Evolutionary conservation across 345 rosid species (phyloP).

Genomic region (Cardiospermum halicacabum): DNA sequence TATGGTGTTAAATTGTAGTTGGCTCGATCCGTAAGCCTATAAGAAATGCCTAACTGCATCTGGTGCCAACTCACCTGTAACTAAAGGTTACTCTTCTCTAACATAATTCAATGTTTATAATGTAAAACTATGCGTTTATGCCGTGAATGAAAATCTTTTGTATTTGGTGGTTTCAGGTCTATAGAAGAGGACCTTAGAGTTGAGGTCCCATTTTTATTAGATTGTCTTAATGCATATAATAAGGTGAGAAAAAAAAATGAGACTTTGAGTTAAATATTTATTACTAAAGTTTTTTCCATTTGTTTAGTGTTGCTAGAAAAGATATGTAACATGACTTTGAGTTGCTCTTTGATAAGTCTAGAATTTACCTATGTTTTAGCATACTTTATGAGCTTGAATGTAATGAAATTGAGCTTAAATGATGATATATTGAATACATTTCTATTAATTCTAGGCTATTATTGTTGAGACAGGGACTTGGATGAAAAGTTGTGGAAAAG

Average conservation of each 20-base stretch:
- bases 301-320: background rate
- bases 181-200: background rate
- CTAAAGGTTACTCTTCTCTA: background rate
- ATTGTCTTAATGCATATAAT: background rate
- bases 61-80: background rate
- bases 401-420: too few species aligned
- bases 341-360: too few species aligned
- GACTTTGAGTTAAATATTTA: background rate
- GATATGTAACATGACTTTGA: too few species aligned
- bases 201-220: background rate
- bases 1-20: slow-evolving; percentile 53
- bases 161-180: too few species aligned
- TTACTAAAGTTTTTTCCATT: too few species aligned
- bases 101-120: background rate
- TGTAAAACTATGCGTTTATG: background rate
- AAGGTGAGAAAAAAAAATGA: slow-evolving; percentile 1
- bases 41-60: background rate
- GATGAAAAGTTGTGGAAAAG: too few species aligned
- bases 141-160: background rate
- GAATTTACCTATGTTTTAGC: too few species aligned
- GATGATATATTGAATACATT: too few species aligned
- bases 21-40: background rate
- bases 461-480: too few species aligned
- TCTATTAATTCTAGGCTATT: too few species aligned
- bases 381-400: too few species aligned